These are phyloP conservation scores for Cladobotryum mycophilum DNA, from an alignment of 2,329 filamentous ascomycete genomes.

Conservation along the genomic window DNA sequence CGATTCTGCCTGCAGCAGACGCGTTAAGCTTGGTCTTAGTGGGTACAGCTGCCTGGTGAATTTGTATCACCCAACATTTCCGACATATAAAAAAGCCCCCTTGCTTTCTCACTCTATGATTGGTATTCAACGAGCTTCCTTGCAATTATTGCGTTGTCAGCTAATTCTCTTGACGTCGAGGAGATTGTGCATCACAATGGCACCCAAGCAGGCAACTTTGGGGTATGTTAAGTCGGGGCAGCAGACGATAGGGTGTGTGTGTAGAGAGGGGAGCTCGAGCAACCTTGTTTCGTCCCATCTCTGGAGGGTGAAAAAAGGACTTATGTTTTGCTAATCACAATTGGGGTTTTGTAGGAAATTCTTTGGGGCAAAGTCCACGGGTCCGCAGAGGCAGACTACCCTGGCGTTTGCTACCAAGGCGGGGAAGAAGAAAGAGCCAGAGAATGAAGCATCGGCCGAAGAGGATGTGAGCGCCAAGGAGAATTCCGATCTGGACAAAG, in stretches of 20 bases:
- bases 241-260: conserved; percentile 63
- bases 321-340: conserved; percentile 7
- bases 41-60: not conserved
- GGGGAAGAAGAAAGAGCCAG: conserved; percentile 30
- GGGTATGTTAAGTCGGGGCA: conserved; percentile 79
- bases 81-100: conserved; percentile 8
- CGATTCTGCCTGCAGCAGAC: conserved; percentile 31
- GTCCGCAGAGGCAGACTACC: conserved; percentile 68
- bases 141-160: conserved; percentile 8
- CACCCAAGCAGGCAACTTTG: conserved; percentile 71
- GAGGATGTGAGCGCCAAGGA: conserved; percentile 29
- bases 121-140: conserved; percentile 11
- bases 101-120: conserved; percentile 10
- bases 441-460: conserved; percentile 20
- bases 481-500: conserved; percentile 32
- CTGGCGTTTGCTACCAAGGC: conserved; percentile 65
- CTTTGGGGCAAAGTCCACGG: conserved; percentile 56
- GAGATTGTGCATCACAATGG: conserved; percentile 34
- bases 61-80: conserved; percentile 12
- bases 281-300: not conserved
- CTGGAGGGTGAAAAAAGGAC: not conserved
- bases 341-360: conserved; percentile 63
- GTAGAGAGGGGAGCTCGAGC: not conserved
- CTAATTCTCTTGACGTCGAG: conserved; percentile 4
- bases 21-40: conserved; percentile 26